Evolutionary conservation across 176 grass and related monocot genomes (phyloP), one percentile per base, ranked within the genome.

Genomic region (Echinochloa phyllopogon): DNA sequence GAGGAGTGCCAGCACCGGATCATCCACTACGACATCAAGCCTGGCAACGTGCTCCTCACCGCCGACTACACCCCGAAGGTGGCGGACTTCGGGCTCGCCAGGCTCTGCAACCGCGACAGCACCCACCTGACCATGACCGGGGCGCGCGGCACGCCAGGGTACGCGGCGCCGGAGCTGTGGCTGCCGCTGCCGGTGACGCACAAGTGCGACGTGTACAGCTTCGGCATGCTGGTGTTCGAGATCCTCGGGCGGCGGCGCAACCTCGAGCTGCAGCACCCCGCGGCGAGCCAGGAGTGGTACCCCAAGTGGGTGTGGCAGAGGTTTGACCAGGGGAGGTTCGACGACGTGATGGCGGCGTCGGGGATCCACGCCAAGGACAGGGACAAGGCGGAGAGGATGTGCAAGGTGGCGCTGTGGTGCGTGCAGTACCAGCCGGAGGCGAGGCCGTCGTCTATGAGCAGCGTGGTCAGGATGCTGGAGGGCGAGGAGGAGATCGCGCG

Each of bases 21-120:
- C 48, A 63, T 93, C 18, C 94, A 96, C 86, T 91, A 91, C 63
- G 94, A 96, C 74, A 96, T 91, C 78, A 96, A 96, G 72, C 94
- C 94, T 0, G 94, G n/a, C 43, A 96, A 96, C 82, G 84, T 96
- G 13, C 83, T 96, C 8, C 75, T 96, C 62, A 66, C 45, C 3
- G 86, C 71, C 8, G 76, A 82, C 27, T 81, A 72, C 56, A 43
- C 52, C 6, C 91, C 94, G 0, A 96, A 96, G 78, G 88, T 96
- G 24, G 78, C 94, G 4, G 91, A 96, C 81, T 93, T 93, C 65
- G 94, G 94, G 39, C 64, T 96, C 2, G 91, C 91, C 16, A 86
- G 83, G 82, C 86, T 96, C 2, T 85, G 83, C 64, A 82, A 93
- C 57, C 81, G 94, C 20, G 91, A 87, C 49, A 78, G 87, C 80